A percentile compares a stretch with the other conserved stretches of the same genome.
Evolutionary conservation across 1,284 basidiomycete genomes (phyloP).

Genomic region (Cystobasidium pallidum): DNA sequence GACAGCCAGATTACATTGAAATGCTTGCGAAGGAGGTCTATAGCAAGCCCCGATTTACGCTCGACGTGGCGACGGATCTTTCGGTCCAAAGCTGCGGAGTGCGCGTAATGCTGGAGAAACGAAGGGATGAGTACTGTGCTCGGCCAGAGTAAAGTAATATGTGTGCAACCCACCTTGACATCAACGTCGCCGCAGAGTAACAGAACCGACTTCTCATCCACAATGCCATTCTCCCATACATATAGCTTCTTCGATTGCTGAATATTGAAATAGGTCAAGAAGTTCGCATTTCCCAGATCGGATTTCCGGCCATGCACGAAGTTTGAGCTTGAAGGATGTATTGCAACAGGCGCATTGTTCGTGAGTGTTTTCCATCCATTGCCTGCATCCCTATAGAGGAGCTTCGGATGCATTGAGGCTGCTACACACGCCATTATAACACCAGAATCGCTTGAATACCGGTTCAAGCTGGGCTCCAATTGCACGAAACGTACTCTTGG

Average conservation of each 20-base stretch:
- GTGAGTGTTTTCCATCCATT: conserved; percentile 75
- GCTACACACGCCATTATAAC: conserved; percentile 81
- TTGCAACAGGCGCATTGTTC: conserved; percentile 80
- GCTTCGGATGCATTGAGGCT: conserved; percentile 89
- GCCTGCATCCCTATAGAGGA: conserved; percentile 70
- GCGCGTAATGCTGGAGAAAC: conserved; percentile 67
- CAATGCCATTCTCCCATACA: conserved; percentile 93
- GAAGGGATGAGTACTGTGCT: neutral
- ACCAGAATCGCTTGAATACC: conserved; percentile 65
- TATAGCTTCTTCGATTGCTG: conserved; percentile 90
- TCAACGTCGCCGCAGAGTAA: conserved; percentile 91
- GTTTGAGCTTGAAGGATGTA: conserved; percentile 93
- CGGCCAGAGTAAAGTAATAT: neutral
- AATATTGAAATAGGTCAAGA: conserved; percentile 84
- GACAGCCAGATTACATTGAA: conserved; percentile 68
- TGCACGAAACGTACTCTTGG: conserved; percentile 69
- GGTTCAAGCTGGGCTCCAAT: conserved; percentile 73
- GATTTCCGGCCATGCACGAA: conserved; percentile 65
- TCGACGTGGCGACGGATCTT: conserved; percentile 75
- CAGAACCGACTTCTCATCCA: conserved; percentile 80
- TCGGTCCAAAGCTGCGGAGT: conserved; percentile 77
- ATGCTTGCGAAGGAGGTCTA: conserved; percentile 76
- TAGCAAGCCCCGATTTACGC: conserved; percentile 74
- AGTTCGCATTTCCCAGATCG: conserved; percentile 70
- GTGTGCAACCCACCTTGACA: conserved; percentile 62